Evolutionary conservation across 192 early-diverging fungal genomes (phyloP).

Genomic region (Coemansia sp.): DNA sequence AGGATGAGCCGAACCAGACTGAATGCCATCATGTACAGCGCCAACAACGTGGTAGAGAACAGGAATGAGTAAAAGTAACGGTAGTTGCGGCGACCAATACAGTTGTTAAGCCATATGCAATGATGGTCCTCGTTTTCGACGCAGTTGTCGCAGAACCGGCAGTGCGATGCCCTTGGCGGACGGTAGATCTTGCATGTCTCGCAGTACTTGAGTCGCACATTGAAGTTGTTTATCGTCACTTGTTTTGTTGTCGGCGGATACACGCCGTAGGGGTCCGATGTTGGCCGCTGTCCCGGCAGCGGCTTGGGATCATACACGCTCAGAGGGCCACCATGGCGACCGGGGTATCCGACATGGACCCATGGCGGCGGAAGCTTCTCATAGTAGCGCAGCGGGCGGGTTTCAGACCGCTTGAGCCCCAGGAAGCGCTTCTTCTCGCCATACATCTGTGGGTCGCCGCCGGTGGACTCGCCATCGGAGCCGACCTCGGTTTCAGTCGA

Average conservation of each 20-base stretch:
- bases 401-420: background rate
- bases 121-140: constrained; percentile 88
- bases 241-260: constrained; percentile 55
- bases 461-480: background rate
- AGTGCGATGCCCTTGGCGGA: constrained; percentile 86
- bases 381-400: constrained; percentile 54
- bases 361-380: constrained; percentile 54
- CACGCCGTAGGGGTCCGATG: constrained; percentile 20
- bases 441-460: background rate
- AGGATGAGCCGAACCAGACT: constrained; percentile 62
- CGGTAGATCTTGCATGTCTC: constrained; percentile 86
- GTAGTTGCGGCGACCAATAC: constrained; percentile 83
- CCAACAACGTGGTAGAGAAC: constrained; percentile 57
- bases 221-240: constrained; percentile 61
- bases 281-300: constrained; percentile 22
- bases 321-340: constrained; percentile 22
- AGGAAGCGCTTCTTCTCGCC: background rate
- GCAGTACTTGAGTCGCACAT: constrained; percentile 83
- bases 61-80: constrained; percentile 83
- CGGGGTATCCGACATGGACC: constrained; percentile 39
- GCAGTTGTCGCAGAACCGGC: constrained; percentile 86
- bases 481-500: background rate
- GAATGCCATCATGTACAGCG: constrained; percentile 62
- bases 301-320: constrained; percentile 47
- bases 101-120: constrained; percentile 94